Evolutionary conservation across 1,284 basidiomycete species (phyloP), one percentile per base, ranked within the genome.

Genomic region (Pseudozyma flocculosa): DNA sequence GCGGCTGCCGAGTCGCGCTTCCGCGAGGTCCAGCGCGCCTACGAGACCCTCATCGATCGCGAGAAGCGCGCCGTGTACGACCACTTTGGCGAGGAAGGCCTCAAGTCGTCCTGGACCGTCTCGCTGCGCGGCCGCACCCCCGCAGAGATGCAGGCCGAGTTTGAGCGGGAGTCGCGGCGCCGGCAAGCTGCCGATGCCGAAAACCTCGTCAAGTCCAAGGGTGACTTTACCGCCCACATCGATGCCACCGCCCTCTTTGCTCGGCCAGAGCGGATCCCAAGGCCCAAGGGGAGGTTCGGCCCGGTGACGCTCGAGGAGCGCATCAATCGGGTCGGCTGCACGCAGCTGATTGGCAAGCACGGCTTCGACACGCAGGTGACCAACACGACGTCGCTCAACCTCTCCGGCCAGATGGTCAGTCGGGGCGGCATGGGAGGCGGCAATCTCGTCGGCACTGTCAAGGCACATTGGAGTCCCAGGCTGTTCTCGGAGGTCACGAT

Each of bases 251-350:
- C 65, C n/a, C 45, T 78, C 30, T 78, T 78, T 43, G 62, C 61
- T 8, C 55, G 81, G 42, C 88, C 74, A 88, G 94, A 91, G 80
- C 88, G 90, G 40, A 82, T 81, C 9, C 92, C 92, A 78, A 95
- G 95, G 3, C 88, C 85, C 42, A 94, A 79, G 80, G 94, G 94
- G 4, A 95, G 81, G 82, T 60, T 87, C 85, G 1, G 92, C 90
- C 45, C 48, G 4, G 44, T 71, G 13, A 61, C 63, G 0, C 40
- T 62, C 5, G 24, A 38, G 9, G 72, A 76, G 7, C 45, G 75
- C 0, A 30, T 70, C 24, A 51, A 48, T 10, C 30, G 63, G 10
- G 56, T 76, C 9, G 57, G 61, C 4, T 63, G 59, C 36, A 64
- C 68, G 4, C 72, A 73, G 43, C 52, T 76, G 9, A 50, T 71